Base-by-base conservation (phyloP, 306 rosid genomes). In the Corylus heterophylla region DNA sequence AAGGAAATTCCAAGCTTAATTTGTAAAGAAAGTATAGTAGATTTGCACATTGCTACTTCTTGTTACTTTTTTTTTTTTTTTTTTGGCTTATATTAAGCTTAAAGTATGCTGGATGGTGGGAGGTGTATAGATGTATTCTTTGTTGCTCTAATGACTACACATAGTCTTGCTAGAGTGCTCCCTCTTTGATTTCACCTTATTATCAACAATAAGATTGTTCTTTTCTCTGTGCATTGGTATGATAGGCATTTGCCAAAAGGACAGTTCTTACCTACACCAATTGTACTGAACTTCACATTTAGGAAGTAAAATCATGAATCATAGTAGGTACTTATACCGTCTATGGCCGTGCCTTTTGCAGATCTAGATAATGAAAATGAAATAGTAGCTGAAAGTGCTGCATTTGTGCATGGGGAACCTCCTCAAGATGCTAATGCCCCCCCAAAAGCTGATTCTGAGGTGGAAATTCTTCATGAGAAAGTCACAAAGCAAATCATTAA, bases 361-460 rank as follows among this genome's bases (percentile, higher is more conserved):
- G 93, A 74, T 81, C 76, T 87, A 83, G 93, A 85, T 80, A 83
- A 75, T 81, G 91, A 85, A 69, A 86, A 79, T 81, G 97, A 91
- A 78, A 85, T 86, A 58, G 78, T 85, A 12, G 35, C 91, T 69
- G 97, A 92, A 89, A 85, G 79, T 84, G 86, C 83, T 64, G 73
- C 91, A n/a, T 77, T 83, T 83, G 92, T 85, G 74, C 90, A 84
- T 73, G 93, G 92, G 83, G 93, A 90, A 74, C 84, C 87, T 37
- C 82, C 83, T 13, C 82, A 78, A 58, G 93, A 87, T 31, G 81
- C 62, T 50, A 84, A 83, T 50, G 82, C 50, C 18, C 98, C 92
- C 45, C 97, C 98, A 16, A 92, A 92, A 83, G 92, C 88, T 75
- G 94, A 95, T 79, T 92, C 97, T 4, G 88, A 87, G 74, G 90